Evolutionary conservation across 2,329 filamentous ascomycete species (phyloP).

Genomic region (Botrytis fragariae): DNA sequence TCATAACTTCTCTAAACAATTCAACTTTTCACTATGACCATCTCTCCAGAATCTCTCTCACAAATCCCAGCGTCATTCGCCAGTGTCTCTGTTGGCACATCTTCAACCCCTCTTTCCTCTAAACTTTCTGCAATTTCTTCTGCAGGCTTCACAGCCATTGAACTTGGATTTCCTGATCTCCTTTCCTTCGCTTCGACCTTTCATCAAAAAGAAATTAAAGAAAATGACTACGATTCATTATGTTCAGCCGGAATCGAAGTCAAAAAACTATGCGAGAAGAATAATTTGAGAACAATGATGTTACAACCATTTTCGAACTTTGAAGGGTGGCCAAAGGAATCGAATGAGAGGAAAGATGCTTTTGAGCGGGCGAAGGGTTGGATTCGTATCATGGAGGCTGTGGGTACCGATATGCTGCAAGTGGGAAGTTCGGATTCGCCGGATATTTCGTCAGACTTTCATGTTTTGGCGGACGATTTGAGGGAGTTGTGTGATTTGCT

Average conservation of each 20-base stretch:
- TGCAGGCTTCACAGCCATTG: slow-evolving; percentile 66
- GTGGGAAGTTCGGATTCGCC: slow-evolving; percentile 39
- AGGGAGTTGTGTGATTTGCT: slow-evolving; percentile 62
- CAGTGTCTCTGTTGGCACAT: slow-evolving; percentile 52
- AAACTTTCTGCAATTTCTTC: slow-evolving; percentile 62
- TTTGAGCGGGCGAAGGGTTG: slow-evolving; percentile 63
- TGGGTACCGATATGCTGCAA: slow-evolving; percentile 69
- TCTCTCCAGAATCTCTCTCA: slow-evolving; percentile 25
- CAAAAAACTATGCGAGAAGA: slow-evolving; percentile 51
- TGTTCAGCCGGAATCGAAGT: slow-evolving; percentile 54
- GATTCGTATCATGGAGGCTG: slow-evolving; percentile 67
- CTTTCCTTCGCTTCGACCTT: slow-evolving; percentile 57
- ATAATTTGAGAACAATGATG: slow-evolving; percentile 63
- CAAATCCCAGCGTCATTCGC: slow-evolving; percentile 52
- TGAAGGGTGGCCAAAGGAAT: slow-evolving; percentile 66
- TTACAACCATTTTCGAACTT: slow-evolving; percentile 76
- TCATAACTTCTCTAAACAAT: not conserved
- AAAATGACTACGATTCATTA: slow-evolving; percentile 59
- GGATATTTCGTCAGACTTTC: slow-evolving; percentile 24
- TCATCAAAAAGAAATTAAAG: slow-evolving; percentile 49
- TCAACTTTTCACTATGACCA: not conserved
- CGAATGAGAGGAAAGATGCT: slow-evolving; percentile 57
- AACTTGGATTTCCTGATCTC: slow-evolving; percentile 73
- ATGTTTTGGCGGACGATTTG: slow-evolving; percentile 59
- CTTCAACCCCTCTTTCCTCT: slow-evolving; percentile 53